Evolutionary conservation across 345 rosid genomes (phyloP), one percentile per base, ranked within the genome.

Genomic region (Conringia planisiliqua): DNA sequence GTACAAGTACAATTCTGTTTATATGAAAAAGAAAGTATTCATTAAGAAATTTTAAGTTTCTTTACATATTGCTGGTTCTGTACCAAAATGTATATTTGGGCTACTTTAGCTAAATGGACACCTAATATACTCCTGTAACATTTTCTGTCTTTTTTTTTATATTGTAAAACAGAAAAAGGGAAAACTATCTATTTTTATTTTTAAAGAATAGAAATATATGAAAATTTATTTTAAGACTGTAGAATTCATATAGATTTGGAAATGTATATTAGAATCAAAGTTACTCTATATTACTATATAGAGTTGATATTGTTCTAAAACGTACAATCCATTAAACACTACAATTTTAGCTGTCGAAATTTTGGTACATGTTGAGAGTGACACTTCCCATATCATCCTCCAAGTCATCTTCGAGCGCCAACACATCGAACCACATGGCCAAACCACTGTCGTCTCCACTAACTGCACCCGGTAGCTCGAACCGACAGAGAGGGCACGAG

Each of bases 401-500:
- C 17, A 11, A 39, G 14, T 33, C 73, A 1, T 67, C 52, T 11
- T 67, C 68, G 29, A 68, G 10, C 14, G 33, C 17, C 27, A 73
- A 44, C 26, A 65, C 44, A 29, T 61, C 44, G 12, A 67, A 46
- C 72, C 71, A 73, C 64, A 57, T 52, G 48, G 58, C 6, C 72
- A 48, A 40, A 11, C 44, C 40, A 20, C 36, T 14, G 10, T 36
- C 68, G 18, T 67, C 51, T 39, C 4, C 73, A 35, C 6, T 24
- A 24, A 44, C n/a, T 18, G 24, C 17, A 43, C 33, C 12, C 26
- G 82, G 79, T 1, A 82, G 56, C 66, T 66, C 73, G 44, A 76
- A 83, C 20, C 86, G 84, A 58, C 89, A 86, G 30, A 86, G 78
- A 71, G 87, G 87, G 29, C 89, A 86, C 1, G 89, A 80, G 32